Conservation (phyloP, 2,329 filamentous ascomycete species). For the Hypoxylon sp. region DNA sequence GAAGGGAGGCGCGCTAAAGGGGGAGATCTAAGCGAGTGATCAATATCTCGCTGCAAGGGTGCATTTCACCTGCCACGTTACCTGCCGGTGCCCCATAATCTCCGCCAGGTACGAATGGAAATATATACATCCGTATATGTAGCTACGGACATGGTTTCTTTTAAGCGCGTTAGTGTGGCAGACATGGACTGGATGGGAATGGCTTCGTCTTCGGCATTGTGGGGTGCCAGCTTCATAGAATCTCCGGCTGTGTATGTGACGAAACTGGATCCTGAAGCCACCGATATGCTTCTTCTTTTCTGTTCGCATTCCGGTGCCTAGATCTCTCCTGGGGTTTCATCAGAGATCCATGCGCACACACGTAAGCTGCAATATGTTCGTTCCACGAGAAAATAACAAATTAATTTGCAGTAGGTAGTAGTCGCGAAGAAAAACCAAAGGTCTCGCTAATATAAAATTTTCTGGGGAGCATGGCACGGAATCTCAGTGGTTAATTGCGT, state of each 20-base stretch:
- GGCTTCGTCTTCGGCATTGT: slow-evolving; percentile 12
- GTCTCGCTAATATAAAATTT: slow-evolving; percentile 35
- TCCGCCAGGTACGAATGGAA: slow-evolving; percentile 14
- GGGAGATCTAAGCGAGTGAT: slow-evolving; percentile 36
- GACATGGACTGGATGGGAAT: neutral
- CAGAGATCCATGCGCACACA: slow-evolving; percentile 36
- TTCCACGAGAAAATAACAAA: slow-evolving; percentile 31
- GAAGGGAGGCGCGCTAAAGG: slow-evolving; percentile 23
- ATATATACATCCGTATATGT: neutral
- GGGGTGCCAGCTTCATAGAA: neutral
- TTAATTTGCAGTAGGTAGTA: slow-evolving; percentile 32
- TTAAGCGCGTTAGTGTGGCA: neutral
- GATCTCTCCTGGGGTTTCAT: slow-evolving; percentile 34
- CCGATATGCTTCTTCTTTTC: neutral
- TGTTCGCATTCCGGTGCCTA: slow-evolving; percentile 34
- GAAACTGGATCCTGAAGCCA: neutral
- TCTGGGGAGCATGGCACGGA: slow-evolving; percentile 33
- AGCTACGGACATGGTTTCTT: slow-evolving; percentile 5
- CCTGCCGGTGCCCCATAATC: slow-evolving; percentile 6
- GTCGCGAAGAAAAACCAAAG: slow-evolving; percentile 18
- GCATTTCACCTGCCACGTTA: slow-evolving; percentile 31
- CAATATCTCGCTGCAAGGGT: slow-evolving; percentile 17
- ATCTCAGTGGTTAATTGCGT: slow-evolving; percentile 33
- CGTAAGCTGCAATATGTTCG: slow-evolving; percentile 41
- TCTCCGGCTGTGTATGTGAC: too few species aligned